These are phyloP conservation scores for Pseudogymnoascus sp. DNA, from an alignment of 2,329 filamentous ascomycete genomes.

Conservation along the genomic window DNA sequence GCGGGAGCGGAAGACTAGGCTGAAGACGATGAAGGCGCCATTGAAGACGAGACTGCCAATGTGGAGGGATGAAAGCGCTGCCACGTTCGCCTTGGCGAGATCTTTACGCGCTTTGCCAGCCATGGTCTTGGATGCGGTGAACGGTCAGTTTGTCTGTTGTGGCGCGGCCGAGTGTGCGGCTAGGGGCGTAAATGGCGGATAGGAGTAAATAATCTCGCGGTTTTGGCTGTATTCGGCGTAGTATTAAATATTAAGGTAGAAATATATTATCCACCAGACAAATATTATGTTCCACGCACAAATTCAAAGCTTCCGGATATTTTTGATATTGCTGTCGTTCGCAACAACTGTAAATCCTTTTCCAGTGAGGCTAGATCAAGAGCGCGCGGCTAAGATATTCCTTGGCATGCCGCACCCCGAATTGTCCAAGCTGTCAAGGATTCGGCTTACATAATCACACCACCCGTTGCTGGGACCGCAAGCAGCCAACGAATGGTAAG, in stretches of 20 bases:
- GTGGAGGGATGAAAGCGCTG: slow-evolving; percentile 73
- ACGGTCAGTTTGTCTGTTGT: not conserved
- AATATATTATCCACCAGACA: not conserved
- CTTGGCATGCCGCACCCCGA: not conserved
- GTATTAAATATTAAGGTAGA: not conserved
- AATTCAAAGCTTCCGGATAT: not conserved
- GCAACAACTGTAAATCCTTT: not conserved
- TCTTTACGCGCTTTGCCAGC: slow-evolving; percentile 9
- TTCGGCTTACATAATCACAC: slow-evolving; percentile 7
- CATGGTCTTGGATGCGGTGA: not conserved
- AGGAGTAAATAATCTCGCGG: not conserved
- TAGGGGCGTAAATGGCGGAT: not conserved
- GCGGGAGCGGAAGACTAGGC: slow-evolving; percentile 54
- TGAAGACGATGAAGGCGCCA: slow-evolving; percentile 60
- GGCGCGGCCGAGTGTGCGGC: not conserved
- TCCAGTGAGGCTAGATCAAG: not conserved
- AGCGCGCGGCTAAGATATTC: slow-evolving; percentile 1
- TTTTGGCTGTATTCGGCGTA: not conserved
- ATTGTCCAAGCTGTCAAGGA: not conserved
- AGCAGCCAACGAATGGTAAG: slow-evolving; percentile 10
- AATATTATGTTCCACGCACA: not conserved
- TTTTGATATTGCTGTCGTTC: not conserved
- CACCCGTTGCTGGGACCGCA: slow-evolving; percentile 3
- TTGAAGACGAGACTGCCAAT: slow-evolving; percentile 67
- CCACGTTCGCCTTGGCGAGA: slow-evolving; percentile 69